phyloP scores from a whole-genome alignment of 768 basidiomycete genomes.

The Lentinus brumalis region DNA sequence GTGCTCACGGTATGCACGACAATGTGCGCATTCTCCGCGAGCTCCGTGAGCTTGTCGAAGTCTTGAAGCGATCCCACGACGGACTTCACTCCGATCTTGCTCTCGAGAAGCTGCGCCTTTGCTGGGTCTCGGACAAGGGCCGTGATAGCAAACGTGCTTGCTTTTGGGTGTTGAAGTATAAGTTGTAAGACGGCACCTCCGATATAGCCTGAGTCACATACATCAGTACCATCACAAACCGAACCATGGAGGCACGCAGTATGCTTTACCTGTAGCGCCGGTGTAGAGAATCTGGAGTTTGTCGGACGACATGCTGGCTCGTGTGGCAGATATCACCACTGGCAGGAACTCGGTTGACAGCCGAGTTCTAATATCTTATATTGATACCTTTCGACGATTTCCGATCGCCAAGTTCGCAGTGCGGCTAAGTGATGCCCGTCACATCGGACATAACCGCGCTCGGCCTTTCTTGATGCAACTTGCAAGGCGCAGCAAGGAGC shows the following conservation, averaged over 20 bases:
- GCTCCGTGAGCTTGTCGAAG: constrained; percentile 35
- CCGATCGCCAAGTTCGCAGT: not conserved
- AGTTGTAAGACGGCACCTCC: constrained; percentile 53
- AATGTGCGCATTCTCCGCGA: constrained; percentile 46
- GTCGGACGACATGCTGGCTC: constrained; percentile 17
- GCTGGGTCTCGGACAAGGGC: constrained; percentile 45
- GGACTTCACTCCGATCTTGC: constrained; percentile 16
- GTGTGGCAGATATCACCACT: not conserved
- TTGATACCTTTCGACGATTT: not conserved
- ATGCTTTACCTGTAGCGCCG: constrained; percentile 42
- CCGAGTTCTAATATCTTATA: not conserved
- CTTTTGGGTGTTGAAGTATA: constrained; percentile 46
- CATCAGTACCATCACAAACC: not conserved
- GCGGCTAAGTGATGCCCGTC: not conserved
- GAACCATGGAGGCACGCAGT: not conserved
- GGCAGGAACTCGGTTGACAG: not conserved
- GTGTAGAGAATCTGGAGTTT: constrained; percentile 43
- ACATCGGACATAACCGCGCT: not conserved
- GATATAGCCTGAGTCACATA: constrained; percentile 5
- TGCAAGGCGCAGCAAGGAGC: too few species aligned
- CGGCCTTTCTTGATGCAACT: not conserved
- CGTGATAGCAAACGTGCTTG: constrained; percentile 43
- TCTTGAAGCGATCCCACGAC: constrained; percentile 31
- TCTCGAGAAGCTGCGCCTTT: constrained; percentile 31
- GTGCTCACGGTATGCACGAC: constrained; percentile 15